Evolutionary conservation across 2,329 filamentous ascomycete genomes (phyloP), one percentile per base, ranked within the genome.

Genomic region (Lecanoromycetidae sp.): DNA sequence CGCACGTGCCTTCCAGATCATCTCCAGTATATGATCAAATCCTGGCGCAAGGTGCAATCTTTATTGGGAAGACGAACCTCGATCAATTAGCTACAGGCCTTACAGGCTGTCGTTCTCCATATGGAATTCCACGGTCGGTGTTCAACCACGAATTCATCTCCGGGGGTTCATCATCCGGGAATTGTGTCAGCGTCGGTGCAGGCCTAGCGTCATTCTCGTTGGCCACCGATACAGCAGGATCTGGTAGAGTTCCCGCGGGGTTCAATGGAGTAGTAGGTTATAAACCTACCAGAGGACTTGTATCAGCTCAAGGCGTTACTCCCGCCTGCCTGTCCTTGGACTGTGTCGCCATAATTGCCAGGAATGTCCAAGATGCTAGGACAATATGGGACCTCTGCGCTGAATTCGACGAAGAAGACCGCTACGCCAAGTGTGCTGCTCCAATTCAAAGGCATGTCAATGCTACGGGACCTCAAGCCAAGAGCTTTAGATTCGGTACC

Each of bases 21-120:
- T 69, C 72, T 1, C 63, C 64, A 4, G 68, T 71, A 1, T 69
- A 74, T 19, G 61, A 70, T 20, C 65, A 63, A 35, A 57, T 76
- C 4, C 61, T 75, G 3, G 61, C 65, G 4, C 68, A 71, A 12
- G 76, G 76, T 5, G 76, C 68, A 1, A 57, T 79, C 3, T 71
- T 74, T 48, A 64, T 79, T 35, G 76, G 76, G 25, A 80, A 79
- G 56, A 67, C 67, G 10, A 75, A 74, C 54, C 66, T 80, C 45
- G 77, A 81, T 56, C 76, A 80, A 58, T 66, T 80, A 3, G 77
- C 76, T 2, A 80, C 76, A 0, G 77, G 77, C 0, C 65, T 80
- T 2, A 74, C 71, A 10, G 77, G 76, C 13, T 75, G 71, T 38
- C 69, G 76, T 22, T 77, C 73, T 1, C 74, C 76, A 0, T 78